Percentiles rank a stretch among this genome's conserved stretches.
These are phyloP conservation scores for Claviceps sp. DNA, from an alignment of 2,329 filamentous ascomycete species.

Conservation along the genomic window DNA sequence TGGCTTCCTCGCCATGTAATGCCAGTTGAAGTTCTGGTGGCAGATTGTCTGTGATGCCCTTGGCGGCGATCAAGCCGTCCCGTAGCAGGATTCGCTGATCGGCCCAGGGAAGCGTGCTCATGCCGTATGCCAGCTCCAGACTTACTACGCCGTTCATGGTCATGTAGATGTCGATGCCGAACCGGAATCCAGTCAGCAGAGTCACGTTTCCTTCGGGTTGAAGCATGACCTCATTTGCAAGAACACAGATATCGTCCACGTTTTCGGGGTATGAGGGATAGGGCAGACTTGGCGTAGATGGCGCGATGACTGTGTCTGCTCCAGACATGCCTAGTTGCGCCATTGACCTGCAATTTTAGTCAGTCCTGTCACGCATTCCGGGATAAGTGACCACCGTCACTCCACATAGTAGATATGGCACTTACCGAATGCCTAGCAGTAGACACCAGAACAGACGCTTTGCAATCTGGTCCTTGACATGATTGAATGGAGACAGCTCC, in stretches of 20 bases:
- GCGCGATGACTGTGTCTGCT: constrained; percentile 60
- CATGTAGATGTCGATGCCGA: constrained; percentile 63
- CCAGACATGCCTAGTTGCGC: constrained; percentile 63
- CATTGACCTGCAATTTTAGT: constrained; percentile 42
- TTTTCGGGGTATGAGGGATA: constrained; percentile 72
- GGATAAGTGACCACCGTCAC: too few species aligned
- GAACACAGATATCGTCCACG: constrained; percentile 73
- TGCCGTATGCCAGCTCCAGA: constrained; percentile 72
- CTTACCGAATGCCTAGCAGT: constrained; percentile 56
- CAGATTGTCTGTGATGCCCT: constrained; percentile 51
- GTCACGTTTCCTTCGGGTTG: constrained; percentile 58
- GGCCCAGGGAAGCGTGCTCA: constrained; percentile 63
- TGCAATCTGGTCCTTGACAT: constrained; percentile 59
- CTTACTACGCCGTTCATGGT: constrained; percentile 69
- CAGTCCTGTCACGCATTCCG: not conserved
- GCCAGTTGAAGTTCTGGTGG: constrained; percentile 54
- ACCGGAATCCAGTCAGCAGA: constrained; percentile 66
- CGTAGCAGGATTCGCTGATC: constrained; percentile 63
- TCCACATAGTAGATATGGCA: not conserved
- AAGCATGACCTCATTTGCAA: constrained; percentile 52
- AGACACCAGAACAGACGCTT: constrained; percentile 78
- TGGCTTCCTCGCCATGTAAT: constrained; percentile 23
- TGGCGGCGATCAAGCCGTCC: constrained; percentile 57
- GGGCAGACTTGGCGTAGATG: constrained; percentile 59
- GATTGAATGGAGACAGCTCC: constrained; percentile 42